Conservation (phyloP, 129 eudicot genomes). For the Helichrysum umbraculigerum region DNA sequence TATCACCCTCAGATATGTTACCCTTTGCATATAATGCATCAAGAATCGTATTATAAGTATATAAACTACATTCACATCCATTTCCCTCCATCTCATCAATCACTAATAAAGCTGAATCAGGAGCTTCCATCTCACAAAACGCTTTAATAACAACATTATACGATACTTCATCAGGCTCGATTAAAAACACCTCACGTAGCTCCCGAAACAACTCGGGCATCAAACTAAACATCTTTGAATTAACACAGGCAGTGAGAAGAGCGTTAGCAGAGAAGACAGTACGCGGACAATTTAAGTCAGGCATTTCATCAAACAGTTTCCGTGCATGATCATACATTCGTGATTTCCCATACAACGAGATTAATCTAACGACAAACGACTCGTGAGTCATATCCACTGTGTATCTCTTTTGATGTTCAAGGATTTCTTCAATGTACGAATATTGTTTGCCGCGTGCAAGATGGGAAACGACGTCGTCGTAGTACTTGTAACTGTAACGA, state of each 20-base stretch:
- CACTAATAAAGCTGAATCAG: conserved; percentile 37
- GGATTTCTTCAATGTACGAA: conserved; percentile 45
- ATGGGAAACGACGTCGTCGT: conserved; percentile 41
- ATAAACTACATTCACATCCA: conserved; percentile 33
- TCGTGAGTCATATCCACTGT: conserved; percentile 37
- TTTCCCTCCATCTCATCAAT: conserved; percentile 43
- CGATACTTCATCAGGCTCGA: conserved; percentile 42
- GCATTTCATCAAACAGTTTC: conserved; percentile 76
- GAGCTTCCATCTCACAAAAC: conserved; percentile 41
- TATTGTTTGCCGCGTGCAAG: conserved; percentile 40
- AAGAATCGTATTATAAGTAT: conserved; percentile 49
- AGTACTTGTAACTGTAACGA: conserved; percentile 31
- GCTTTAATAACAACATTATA: conserved; percentile 54
- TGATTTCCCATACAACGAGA: conserved; percentile 46
- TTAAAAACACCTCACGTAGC: conserved; percentile 36
- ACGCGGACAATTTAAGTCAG: conserved; percentile 41
- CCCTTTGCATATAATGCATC: conserved; percentile 33
- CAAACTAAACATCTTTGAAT: conserved; percentile 19
- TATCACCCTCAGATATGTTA: conserved; percentile 38
- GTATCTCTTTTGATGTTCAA: conserved; percentile 51
- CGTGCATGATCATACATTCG: conserved; percentile 57
- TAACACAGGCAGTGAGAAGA: conserved; percentile 8
- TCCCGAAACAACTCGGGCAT: conserved; percentile 10
- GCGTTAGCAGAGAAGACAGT: conserved; percentile 42
- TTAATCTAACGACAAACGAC: conserved; percentile 41